phyloP scores from a whole-genome alignment of 208 protist species.

The Wallacemonas sp. region DNA sequence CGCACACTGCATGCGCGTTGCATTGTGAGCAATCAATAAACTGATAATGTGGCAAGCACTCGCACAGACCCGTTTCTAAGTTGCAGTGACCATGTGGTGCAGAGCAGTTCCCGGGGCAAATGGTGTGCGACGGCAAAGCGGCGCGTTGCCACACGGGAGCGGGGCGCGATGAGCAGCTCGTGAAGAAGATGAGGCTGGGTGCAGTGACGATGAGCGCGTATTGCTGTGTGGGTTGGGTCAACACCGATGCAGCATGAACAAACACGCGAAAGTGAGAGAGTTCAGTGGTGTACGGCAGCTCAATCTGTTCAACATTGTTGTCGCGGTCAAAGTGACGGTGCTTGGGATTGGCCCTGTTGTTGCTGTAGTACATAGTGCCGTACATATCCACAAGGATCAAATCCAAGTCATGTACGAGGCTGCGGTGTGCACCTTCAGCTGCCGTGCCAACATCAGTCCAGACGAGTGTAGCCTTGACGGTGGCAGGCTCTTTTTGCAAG shows the following conservation, averaged over 20 bases:
- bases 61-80: conserved; percentile 39
- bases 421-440: conserved; percentile 47
- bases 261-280: conserved; percentile 48
- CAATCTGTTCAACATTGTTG: conserved; percentile 68
- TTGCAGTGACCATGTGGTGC: conserved; percentile 44
- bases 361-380: conserved; percentile 53
- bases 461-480: conserved; percentile 65
- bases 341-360: conserved; percentile 8
- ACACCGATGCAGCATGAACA: conserved; percentile 50
- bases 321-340: conserved; percentile 24
- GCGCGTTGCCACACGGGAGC: too few relatives aligned
- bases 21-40: conserved; percentile 76
- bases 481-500: conserved; percentile 5
- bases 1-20: conserved; percentile 50
- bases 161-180: conserved; percentile 9
- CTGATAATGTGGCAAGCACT: conserved; percentile 36
- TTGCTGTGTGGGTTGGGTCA: conserved; percentile 29
- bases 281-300: conserved; percentile 20
- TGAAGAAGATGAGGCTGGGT: conserved; percentile 37
- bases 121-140: too few relatives aligned
- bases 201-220: conserved; percentile 69
- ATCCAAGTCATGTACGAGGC: conserved; percentile 85
- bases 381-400: conserved; percentile 57
- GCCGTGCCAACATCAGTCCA: conserved; percentile 79
- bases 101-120: conserved; percentile 60